phyloP scores from a whole-genome alignment of 1,139 yeast species.

The Blastobotrys serpentis region DNA sequence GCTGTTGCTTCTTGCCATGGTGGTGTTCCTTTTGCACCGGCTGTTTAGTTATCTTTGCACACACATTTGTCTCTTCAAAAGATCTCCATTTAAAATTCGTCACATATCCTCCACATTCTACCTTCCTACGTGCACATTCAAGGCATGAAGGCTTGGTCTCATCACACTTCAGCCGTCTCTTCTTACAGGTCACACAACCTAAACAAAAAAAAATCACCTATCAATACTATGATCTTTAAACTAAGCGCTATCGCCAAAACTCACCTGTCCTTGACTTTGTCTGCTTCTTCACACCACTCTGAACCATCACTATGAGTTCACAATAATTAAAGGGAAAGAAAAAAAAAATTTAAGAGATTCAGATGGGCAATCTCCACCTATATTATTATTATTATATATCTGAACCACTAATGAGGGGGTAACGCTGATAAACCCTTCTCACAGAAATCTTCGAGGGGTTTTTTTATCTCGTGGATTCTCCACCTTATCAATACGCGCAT shows the following conservation, averaged over 20 bases:
- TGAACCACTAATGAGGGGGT: not conserved
- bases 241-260: not conserved
- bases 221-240: no score
- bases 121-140: slow-evolving; percentile 57
- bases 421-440: not conserved
- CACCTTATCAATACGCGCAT: slow-evolving; percentile 2
- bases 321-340: not conserved
- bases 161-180: slow-evolving; percentile 88
- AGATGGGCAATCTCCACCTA: not conserved
- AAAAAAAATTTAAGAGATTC: not conserved
- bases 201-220: no score
- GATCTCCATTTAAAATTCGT: slow-evolving; percentile 64
- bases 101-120: slow-evolving; percentile 61
- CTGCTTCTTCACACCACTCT: slow-evolving; percentile 13
- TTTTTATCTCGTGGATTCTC: not conserved
- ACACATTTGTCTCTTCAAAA: slow-evolving; percentile 41
- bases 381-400: not conserved
- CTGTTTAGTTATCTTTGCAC: slow-evolving; percentile 15
- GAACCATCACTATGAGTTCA: not conserved
- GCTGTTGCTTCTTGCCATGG: slow-evolving; percentile 9
- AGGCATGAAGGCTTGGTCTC: slow-evolving; percentile 76
- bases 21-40: slow-evolving; percentile 1
- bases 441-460: no score
- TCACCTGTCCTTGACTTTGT: slow-evolving; percentile 18
- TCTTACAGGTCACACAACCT: slow-evolving; percentile 88